Evolutionary conservation across 2,329 filamentous ascomycete genomes (phyloP), one percentile per base, ranked within the genome.

Genomic region (Cercospora sp.): DNA sequence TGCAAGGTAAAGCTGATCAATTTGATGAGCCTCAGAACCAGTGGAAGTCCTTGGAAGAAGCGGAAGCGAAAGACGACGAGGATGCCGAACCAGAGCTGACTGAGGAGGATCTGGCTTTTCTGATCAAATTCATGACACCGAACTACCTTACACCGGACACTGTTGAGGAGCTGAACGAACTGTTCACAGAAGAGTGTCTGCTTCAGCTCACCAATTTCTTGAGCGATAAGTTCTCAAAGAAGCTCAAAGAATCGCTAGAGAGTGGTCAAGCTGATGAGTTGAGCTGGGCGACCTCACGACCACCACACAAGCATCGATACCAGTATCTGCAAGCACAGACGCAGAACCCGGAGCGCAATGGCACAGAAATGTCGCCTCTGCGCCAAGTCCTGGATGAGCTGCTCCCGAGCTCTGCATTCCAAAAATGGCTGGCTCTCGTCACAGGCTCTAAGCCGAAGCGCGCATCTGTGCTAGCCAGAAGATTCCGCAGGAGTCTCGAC

Each of bases 301-400:
- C 95, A 45, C 95, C 95, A 0, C 94, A 99, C 82, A 99, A 99
- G 82, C 93, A 97, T 77, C 91, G 94, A 13, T 99, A 91, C 79
- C 84, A 97, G 2, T 99, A 95, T 80, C 86, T 92, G 68, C 89
- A 93, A 73, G 30, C 62, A 1, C 79, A 82, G 45, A 28, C 63
- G 28, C 66, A 28, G 40, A 16, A 51, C 20, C 70, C 73, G 12
- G 60, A 58, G 10, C 45, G 42, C 18, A 64, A 31, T 12, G 51
- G 68, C 3, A 71, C 72, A 59, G 82, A 63, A 18, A 65, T 28
- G 81, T 72, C 84, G 86, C 92, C 0, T 85, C 96, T 68, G 88
- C 90, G 65, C 64, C 92, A 96, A 78, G 84, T 99, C 8, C 80
- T 97, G 10, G 89, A 97, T 71, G 87, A 90, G 12, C 86, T 98